These are phyloP conservation scores for Tuber indicum DNA, from an alignment of 495 filamentous ascomycete genomes.

Conservation along the genomic window DNA sequence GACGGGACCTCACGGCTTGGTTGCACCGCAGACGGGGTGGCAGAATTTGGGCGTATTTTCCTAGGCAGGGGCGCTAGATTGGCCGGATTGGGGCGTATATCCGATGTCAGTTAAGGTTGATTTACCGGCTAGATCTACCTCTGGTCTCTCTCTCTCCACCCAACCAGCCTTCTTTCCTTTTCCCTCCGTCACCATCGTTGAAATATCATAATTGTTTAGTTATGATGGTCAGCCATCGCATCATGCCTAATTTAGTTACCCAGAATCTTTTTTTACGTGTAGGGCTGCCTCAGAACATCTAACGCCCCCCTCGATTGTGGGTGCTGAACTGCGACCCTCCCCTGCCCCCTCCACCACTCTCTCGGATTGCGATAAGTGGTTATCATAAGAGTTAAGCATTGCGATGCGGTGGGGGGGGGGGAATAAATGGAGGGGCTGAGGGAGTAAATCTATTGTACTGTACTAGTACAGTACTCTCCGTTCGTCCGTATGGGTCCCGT, in stretches of 20 bases:
- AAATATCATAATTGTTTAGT: not conserved
- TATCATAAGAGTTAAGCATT: not conserved
- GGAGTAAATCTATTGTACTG: not conserved
- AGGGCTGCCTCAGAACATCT: not conserved
- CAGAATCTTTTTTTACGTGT: not conserved
- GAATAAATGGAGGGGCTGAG: not conserved
- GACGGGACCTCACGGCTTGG: not conserved
- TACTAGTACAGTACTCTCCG: not conserved
- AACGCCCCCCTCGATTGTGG: not conserved
- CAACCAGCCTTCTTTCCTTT: not conserved
- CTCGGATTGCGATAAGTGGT: not conserved
- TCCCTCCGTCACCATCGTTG: not conserved
- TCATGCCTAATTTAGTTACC: not conserved
- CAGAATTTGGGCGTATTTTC: not conserved
- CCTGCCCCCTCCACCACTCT: not conserved
- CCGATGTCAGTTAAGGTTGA: slow-evolving; percentile 5
- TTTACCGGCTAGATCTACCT: slow-evolving; percentile 1
- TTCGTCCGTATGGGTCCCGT: not conserved
- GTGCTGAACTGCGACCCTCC: not conserved
- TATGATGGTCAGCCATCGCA: not conserved
- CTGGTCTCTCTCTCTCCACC: not conserved
- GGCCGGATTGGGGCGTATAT: not conserved
- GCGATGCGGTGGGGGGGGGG: not conserved
- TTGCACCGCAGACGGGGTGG: not conserved
- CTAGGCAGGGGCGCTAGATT: not conserved